These are phyloP conservation scores for Penicillium sclerotiorum DNA, from an alignment of 2,329 filamentous ascomycete genomes.

Conservation along the genomic window DNA sequence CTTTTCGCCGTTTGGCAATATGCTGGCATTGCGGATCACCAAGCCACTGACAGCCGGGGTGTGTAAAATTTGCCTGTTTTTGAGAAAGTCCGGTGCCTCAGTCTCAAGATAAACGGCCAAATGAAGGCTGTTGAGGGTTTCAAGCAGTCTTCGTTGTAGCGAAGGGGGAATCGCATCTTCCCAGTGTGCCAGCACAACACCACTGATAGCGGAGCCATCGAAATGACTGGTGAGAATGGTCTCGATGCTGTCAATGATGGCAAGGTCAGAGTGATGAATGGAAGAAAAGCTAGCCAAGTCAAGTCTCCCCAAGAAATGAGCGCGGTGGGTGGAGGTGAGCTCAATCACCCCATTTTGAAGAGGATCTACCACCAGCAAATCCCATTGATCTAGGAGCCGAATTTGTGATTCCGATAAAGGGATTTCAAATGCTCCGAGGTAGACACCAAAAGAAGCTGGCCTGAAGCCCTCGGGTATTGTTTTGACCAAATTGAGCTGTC, in stretches of 20 bases:
- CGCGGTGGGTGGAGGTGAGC: constrained; percentile 30
- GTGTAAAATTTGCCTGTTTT: constrained; percentile 38
- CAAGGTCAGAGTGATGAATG: constrained; percentile 24
- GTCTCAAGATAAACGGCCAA: constrained; percentile 49
- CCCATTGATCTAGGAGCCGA: constrained; percentile 45
- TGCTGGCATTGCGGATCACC: constrained; percentile 46
- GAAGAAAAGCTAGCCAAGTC: constrained; percentile 28
- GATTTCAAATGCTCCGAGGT: constrained; percentile 42
- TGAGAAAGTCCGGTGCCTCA: constrained; percentile 43
- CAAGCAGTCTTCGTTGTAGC: constrained; percentile 34
- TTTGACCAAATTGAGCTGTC: constrained; percentile 24
- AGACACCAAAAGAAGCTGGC: constrained; percentile 46
- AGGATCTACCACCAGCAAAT: constrained; percentile 50
- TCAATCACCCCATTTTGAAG: constrained; percentile 38
- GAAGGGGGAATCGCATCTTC: constrained; percentile 34
- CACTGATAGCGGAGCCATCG: constrained; percentile 37
- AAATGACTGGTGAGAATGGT: constrained; percentile 30
- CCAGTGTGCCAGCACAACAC: constrained; percentile 48
- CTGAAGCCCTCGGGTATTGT: constrained; percentile 21
- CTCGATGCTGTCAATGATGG: constrained; percentile 33
- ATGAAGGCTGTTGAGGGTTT: constrained; percentile 38
- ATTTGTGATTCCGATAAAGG: constrained; percentile 36
- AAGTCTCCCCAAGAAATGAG: constrained; percentile 36
- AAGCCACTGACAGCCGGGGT: constrained; percentile 40
- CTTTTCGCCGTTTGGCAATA: constrained; percentile 44